Conservation (phyloP, 352 stramenopile species). For the Phytophthora pini region DNA sequence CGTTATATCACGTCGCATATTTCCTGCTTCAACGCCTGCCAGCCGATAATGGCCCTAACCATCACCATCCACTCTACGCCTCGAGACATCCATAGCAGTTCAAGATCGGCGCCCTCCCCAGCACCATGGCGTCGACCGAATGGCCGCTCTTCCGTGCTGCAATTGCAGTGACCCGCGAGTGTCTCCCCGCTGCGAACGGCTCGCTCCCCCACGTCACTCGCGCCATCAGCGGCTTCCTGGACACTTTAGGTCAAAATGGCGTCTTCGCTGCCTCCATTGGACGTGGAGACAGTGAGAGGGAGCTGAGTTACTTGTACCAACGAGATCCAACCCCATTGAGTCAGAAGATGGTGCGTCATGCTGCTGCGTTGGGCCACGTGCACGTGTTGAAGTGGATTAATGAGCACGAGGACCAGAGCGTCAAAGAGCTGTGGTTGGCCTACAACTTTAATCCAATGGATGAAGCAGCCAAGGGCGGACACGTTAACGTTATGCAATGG, state of each 20-base stretch:
- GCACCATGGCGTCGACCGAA: constrained; percentile 5
- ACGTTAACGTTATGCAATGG: constrained; percentile 24
- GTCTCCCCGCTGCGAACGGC: constrained; percentile 12
- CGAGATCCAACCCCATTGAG: constrained; percentile 21
- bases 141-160: constrained; percentile 23
- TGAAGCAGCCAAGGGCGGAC: constrained; percentile 27
- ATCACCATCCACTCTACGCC: constrained; percentile 13
- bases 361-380: constrained; percentile 16
- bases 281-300: constrained; percentile 22
- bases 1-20: not conserved
- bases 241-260: constrained; percentile 15
- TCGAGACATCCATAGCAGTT: constrained; percentile 9
- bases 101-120: constrained; percentile 15
- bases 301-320: constrained; percentile 24
- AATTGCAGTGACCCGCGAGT: constrained; percentile 24
- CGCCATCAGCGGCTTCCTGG: constrained; percentile 23
- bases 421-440: constrained; percentile 21
- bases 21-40: constrained; percentile 19
- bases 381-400: constrained; percentile 36
- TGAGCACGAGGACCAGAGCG: constrained; percentile 6
- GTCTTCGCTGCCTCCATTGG: constrained; percentile 17
- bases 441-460: constrained; percentile 41
- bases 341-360: constrained; percentile 24
- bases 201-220: constrained; percentile 27
- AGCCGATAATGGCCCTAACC: constrained; percentile 23